Evolutionary conservation across 768 basidiomycete species (phyloP).

Genomic region (Boletus edulis): DNA sequence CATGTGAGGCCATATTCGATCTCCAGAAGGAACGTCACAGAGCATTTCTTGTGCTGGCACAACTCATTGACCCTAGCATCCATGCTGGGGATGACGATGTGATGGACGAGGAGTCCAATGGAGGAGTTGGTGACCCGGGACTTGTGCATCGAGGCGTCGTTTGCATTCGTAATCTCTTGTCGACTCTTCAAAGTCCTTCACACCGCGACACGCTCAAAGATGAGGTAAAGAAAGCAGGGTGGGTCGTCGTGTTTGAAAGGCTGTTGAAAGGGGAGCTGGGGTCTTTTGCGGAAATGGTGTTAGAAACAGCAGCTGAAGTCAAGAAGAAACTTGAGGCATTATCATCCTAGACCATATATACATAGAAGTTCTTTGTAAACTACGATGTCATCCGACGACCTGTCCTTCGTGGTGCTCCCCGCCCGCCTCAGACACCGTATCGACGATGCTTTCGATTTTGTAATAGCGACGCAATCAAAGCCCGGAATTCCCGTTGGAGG

Average conservation of each 20-base stretch:
- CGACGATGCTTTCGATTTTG: too few species aligned
- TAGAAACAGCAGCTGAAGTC: conserved; percentile 50
- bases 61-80: conserved; percentile 60
- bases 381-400: conserved; percentile 23
- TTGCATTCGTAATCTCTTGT: conserved; percentile 64
- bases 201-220: conserved; percentile 43
- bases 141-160: conserved; percentile 77
- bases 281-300: conserved; percentile 35
- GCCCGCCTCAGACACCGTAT: conserved; percentile 33
- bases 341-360: neutral
- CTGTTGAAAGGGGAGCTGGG: conserved; percentile 44
- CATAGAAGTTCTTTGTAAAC: neutral
- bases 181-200: conserved; percentile 41
- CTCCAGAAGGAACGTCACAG: conserved; percentile 66
- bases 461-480: neutral
- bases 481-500: conserved; percentile 27
- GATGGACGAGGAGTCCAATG: conserved; percentile 36
- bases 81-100: conserved; percentile 32
- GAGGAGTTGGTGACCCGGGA: conserved; percentile 44
- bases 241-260: conserved; percentile 51
- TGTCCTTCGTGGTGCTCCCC: conserved; percentile 43
- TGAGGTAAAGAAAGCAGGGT: conserved; percentile 51
- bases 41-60: conserved; percentile 62
- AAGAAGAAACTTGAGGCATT: conserved; percentile 41
- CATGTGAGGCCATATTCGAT: conserved; percentile 58